Base-by-base conservation (phyloP, 441 rosid species). In the Mallotus repandus region DNA sequence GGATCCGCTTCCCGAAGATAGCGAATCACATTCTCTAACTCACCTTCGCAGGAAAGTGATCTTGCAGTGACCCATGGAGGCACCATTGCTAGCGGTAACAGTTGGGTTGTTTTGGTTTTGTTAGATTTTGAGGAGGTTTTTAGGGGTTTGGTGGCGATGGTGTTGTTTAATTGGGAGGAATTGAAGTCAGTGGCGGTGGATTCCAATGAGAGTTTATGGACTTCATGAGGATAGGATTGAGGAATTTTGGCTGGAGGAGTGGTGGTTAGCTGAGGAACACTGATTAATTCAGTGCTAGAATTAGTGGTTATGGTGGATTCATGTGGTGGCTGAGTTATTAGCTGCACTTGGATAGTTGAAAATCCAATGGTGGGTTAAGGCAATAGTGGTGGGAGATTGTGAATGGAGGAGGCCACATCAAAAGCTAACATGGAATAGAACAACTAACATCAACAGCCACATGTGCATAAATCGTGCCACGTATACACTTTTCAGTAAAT, bases 221-320 rank as follows among this genome's bases (percentile, higher is more conserved):
- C 80, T 83, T 93, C 90, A 15, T 93, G 89, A 71, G 97, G 99
- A 55, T 97, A 98, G 41, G 87, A 81, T 54, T 98, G 99, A 50
- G 99, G 99, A 77, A 91, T 92, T 86, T 94, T 92, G 57, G 97
- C 74, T 14, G 92, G 90, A 18, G 90, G 89, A 29, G 89, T 83
- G 21, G 86, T 60, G 8, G 76, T 67, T 46, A 41, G 78, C 1
- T 72, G 82, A 43, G 83, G 77, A 63, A 73, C 74, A 81, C 64
- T 80, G 66, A 71, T 38, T 61, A 79, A 49, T 19, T 87, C 90
- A 14, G 78, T 48, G 69, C 77, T 19, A 35, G 70, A 19, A 69
- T 72, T 70, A 59, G 70, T 58, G 76, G 72, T 29, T 38, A 76
- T 38, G 77, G 77, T 68, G 71, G 84, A 43, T 77, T 81, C 82